These are phyloP conservation scores for Nidularia pulvinata DNA, from an alignment of 768 basidiomycete species.

Conservation along the genomic window DNA sequence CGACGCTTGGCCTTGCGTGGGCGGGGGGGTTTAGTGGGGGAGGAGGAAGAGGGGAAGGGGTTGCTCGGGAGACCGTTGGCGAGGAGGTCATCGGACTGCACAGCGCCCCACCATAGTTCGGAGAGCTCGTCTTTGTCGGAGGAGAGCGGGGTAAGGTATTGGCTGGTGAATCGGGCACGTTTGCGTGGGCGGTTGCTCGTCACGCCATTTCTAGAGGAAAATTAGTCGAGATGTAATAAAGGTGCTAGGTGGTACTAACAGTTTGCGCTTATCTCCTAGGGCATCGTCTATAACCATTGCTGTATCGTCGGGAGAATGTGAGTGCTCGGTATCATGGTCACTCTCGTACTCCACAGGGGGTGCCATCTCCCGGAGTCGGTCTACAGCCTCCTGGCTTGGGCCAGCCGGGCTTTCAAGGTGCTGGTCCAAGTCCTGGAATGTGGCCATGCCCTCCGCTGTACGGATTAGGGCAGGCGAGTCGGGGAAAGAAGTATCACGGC, in stretches of 20 bases:
- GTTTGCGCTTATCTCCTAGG: conserved; percentile 67
- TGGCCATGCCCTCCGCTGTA: conserved; percentile 72
- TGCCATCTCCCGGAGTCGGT: conserved; percentile 33
- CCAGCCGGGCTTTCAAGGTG: conserved; percentile 32
- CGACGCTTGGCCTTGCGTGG: conserved; percentile 7
- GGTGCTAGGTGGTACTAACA: too few relatives aligned
- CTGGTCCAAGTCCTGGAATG: conserved; percentile 60
- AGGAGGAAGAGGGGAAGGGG: conserved; percentile 36
- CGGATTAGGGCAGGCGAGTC: conserved; percentile 72
- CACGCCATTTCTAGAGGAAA: conserved; percentile 31
- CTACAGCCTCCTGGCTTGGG: conserved; percentile 13
- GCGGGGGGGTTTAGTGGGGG: conserved; percentile 9
- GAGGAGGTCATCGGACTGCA: conserved; percentile 59
- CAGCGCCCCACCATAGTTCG: conserved; percentile 77
- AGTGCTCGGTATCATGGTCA: conserved; percentile 23
- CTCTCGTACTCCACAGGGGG: conserved; percentile 32
- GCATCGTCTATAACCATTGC: conserved; percentile 24
- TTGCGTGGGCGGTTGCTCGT: conserved; percentile 56
- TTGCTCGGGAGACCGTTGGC: conserved; percentile 65
- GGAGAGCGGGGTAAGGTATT: conserved; percentile 29
- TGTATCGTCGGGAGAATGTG: conserved; percentile 13
- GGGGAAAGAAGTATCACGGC: conserved; percentile 51
- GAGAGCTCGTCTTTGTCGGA: conserved; percentile 42
- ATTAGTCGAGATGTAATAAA: too few relatives aligned
- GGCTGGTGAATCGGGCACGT: conserved; percentile 50